Conservation (phyloP, 192 early-diverging fungal genomes). For the Backusella sp. region DNA sequence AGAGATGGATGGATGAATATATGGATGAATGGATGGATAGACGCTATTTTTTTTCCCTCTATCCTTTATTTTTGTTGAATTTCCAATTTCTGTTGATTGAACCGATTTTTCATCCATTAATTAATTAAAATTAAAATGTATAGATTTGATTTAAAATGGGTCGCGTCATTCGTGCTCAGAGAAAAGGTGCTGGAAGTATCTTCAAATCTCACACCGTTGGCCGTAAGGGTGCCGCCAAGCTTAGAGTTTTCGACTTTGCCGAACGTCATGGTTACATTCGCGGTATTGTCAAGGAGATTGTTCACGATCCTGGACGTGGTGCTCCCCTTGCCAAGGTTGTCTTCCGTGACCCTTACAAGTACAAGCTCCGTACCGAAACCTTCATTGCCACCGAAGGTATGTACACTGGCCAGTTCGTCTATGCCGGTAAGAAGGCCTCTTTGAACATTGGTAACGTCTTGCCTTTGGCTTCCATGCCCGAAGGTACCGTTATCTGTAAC, state of each 20-base stretch:
- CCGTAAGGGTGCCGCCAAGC: conserved; percentile 96
- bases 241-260: conserved; percentile 91
- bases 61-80: background rate
- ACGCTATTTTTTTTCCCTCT: background rate
- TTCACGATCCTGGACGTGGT: conserved; percentile 98
- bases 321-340: conserved; percentile 86
- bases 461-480: too few relatives aligned
- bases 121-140: background rate
- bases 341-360: conserved; percentile 40
- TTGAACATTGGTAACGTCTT: too few relatives aligned
- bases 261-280: conserved; percentile 98
- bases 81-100: conserved; percentile 1
- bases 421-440: too few relatives aligned
- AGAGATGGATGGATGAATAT: background rate
- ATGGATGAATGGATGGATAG: background rate
- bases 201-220: conserved; percentile 95
- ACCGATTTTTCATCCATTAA: conserved; percentile 6
- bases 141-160: conserved; percentile 69
- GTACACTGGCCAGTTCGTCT: too few relatives aligned
- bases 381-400: too few relatives aligned
- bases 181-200: conserved; percentile 95
- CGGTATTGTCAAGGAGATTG: conserved; percentile 97
- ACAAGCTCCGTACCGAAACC: too few relatives aligned
- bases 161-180: conserved; percentile 98
- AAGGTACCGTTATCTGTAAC: too few relatives aligned